Conservation (phyloP, 805 yeast genomes). For the Candida ponderosae region DNA sequence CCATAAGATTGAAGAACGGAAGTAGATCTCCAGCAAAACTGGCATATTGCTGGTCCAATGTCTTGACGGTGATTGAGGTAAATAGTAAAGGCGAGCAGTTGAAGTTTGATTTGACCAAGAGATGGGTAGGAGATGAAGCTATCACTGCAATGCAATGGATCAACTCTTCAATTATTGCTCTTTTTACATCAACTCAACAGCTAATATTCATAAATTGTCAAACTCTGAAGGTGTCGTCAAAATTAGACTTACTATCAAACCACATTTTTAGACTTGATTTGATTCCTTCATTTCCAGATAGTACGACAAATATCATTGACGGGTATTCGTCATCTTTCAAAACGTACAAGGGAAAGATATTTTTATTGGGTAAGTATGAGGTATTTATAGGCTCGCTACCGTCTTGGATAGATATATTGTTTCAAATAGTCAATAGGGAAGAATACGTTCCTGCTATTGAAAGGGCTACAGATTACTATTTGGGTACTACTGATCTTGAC, state of each 20-base stretch:
- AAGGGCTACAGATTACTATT: conserved; percentile 44
- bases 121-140: conserved; percentile 38
- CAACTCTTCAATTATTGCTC: conserved; percentile 28
- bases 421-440: conserved; percentile 37
- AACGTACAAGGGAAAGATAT: conserved; percentile 37
- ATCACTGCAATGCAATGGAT: conserved; percentile 55
- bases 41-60: conserved; percentile 66
- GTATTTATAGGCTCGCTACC: conserved; percentile 49
- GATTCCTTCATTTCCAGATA: conserved; percentile 12
- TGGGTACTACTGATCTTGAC: conserved; percentile 39
- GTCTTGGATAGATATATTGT: conserved; percentile 64
- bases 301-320: conserved; percentile 4
- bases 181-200: conserved; percentile 39
- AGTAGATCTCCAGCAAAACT: conserved; percentile 33
- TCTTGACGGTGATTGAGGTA: conserved; percentile 47
- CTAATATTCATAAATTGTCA: conserved; percentile 33
- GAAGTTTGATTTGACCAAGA: conserved; percentile 30
- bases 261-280: conserved; percentile 28
- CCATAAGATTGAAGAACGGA: conserved; percentile 20
- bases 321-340: conserved; percentile 21
- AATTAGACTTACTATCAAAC: conserved; percentile 14
- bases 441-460: conserved; percentile 50
- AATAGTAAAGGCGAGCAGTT: conserved; percentile 24
- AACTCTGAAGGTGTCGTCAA: conserved; percentile 23
- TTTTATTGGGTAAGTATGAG: conserved; percentile 45